phyloP scores from a whole-genome alignment of 192 early-diverging fungal genomes.

The Thoreauomyces humboldtii region DNA sequence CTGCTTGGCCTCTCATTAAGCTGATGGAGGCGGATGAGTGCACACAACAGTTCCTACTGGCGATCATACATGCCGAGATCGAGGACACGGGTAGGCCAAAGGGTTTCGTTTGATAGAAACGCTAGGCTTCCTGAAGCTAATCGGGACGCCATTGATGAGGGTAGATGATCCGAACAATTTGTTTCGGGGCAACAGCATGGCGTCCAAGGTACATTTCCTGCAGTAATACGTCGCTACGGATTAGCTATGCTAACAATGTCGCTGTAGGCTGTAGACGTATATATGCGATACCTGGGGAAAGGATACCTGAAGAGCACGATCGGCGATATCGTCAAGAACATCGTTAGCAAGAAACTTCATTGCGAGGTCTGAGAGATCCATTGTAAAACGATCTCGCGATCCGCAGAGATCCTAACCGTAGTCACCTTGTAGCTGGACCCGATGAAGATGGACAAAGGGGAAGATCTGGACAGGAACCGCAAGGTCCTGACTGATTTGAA shows the following conservation, averaged over 20 bases:
- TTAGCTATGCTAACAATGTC: too few species aligned
- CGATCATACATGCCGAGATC: constrained; percentile 19
- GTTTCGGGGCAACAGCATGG: constrained; percentile 30
- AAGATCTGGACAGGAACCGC: constrained; percentile 13
- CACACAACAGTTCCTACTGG: constrained; percentile 8
- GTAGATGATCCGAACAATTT: constrained; percentile 18
- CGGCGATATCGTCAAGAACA: constrained; percentile 20
- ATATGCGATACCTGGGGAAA: constrained; percentile 27
- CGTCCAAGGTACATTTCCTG: constrained; percentile 35
- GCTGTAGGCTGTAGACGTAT: constrained; percentile 29
- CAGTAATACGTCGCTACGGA: not conserved
- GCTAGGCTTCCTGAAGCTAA: not conserved
- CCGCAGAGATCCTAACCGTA: not conserved
- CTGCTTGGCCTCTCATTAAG: constrained; percentile 20
- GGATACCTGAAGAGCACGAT: constrained; percentile 17
- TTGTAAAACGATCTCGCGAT: not conserved
- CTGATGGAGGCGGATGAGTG: constrained; percentile 12
- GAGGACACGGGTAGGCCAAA: constrained; percentile 15
- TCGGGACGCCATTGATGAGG: too few species aligned
- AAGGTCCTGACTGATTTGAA: constrained; percentile 3
- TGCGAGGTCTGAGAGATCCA: constrained; percentile 26
- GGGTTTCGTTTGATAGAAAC: not conserved
- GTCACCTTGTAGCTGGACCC: constrained; percentile 29
- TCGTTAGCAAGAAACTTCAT: constrained; percentile 17
- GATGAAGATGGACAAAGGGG: constrained; percentile 13